Base-by-base conservation (phyloP, 345 rosid species). In the Cochlearia excelsa region DNA sequence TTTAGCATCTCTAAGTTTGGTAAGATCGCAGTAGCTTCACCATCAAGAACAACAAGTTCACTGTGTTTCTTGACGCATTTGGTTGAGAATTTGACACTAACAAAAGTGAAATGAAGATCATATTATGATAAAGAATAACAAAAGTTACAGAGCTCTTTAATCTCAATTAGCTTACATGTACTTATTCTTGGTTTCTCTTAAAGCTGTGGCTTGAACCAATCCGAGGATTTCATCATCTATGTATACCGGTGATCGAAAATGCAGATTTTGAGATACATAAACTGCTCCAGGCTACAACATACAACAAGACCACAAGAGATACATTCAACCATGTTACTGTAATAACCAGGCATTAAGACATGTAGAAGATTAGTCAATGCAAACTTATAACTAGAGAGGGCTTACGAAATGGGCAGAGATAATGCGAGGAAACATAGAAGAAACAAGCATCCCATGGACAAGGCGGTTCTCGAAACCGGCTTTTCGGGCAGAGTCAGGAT, bases 391-490 rank as follows among this genome's bases (percentile, higher is more conserved):
- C 2, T 46, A 35, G 45, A 56, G 16, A 30, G n/a, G n/a, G 68
- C 92, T 87, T 75, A 87, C 99, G 42, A 83, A 87, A 76, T 74
- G 79, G 30, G 85, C 61, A 46, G 99, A 76, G 70, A 89, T 87
- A 8, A 85, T 87, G 45, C 78, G 78, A 34, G 95, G 97, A 76
- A 89, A 89, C 48, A 93, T 66, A 2, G 95, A 66, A 55, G 95
- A 96, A 9, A 86, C 88, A 54, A 93, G 91, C 95, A 93, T 78
- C 37, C 97, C 94, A 50, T 88, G 97, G 51, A 93, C 97, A 68
- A 85, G 71, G 26, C 72, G 65, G 68, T 77, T 89, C 57, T 89
- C 85, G 16, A 81, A 89, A 23, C 90, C 90, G 1, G 82, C 79
- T 66, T 59, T 50, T 72, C 63, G 79, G 26, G 92, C 90, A 68